Evolutionary conservation across 2,329 filamentous ascomycete genomes (phyloP).

Genomic region (Basipetospora chlamydospora): DNA sequence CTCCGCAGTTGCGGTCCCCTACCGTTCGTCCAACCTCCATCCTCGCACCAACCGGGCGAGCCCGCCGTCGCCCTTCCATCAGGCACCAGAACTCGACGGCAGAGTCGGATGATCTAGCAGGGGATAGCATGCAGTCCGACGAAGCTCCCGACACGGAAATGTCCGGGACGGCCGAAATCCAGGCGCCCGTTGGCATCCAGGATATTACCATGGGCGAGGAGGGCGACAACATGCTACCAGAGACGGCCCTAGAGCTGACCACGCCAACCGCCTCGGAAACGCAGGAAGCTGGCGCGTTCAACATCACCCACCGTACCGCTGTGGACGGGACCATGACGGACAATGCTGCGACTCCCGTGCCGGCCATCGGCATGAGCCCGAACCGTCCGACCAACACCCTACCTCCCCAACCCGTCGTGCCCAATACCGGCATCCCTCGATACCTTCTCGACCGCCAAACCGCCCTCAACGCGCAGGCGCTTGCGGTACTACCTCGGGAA

Average conservation of each 20-base stretch:
- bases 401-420: slow-evolving; percentile 59
- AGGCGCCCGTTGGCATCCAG: slow-evolving; percentile 70
- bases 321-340: slow-evolving; percentile 74
- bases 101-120: slow-evolving; percentile 74
- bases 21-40: slow-evolving; percentile 38
- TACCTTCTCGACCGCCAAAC: slow-evolving; percentile 65
- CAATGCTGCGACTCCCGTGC: slow-evolving; percentile 48
- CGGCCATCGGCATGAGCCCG: slow-evolving; percentile 58
- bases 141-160: slow-evolving; percentile 64
- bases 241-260: slow-evolving; percentile 57
- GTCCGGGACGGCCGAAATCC: slow-evolving; percentile 65
- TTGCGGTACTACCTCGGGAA: slow-evolving; percentile 87
- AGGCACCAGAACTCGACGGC: slow-evolving; percentile 83
- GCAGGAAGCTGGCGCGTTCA: slow-evolving; percentile 83
- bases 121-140: slow-evolving; percentile 70
- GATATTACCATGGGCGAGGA: slow-evolving; percentile 63
- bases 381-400: slow-evolving; percentile 55
- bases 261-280: slow-evolving; percentile 69
- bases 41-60: slow-evolving; percentile 36
- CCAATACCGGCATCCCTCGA: slow-evolving; percentile 58
- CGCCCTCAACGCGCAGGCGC: slow-evolving; percentile 55
- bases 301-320: slow-evolving; percentile 75
- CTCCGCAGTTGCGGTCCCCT: slow-evolving; percentile 45
- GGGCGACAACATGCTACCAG: slow-evolving; percentile 63
- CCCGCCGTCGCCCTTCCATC: slow-evolving; percentile 66